Evolutionary conservation across 2,329 filamentous ascomycete species (phyloP).

Genomic region (Aspergillus arachidicola): DNA sequence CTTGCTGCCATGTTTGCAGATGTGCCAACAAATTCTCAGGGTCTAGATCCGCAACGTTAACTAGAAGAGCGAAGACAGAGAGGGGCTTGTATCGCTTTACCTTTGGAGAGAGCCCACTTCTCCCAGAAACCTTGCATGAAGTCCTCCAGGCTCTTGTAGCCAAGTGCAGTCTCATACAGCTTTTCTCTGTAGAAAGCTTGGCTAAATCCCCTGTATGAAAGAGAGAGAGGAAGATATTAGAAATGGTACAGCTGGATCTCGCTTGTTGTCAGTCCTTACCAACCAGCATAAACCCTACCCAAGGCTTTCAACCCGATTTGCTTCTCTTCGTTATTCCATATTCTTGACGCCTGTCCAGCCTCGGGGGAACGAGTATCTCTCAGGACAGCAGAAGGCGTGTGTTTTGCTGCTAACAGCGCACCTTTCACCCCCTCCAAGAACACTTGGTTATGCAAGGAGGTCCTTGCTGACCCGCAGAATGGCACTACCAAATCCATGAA

Average conservation of each 20-base stretch:
- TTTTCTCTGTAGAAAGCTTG: conserved; percentile 76
- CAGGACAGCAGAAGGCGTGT: conserved; percentile 55
- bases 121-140: conserved; percentile 80
- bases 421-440: conserved; percentile 68
- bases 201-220: conserved; percentile 65
- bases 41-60: conserved; percentile 45
- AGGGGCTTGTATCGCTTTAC: conserved; percentile 31
- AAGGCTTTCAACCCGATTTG: conserved; percentile 68
- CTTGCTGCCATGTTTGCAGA: conserved; percentile 78
- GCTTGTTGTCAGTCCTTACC: conserved; percentile 35
- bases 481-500: conserved; percentile 68
- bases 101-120: conserved; percentile 69
- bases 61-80: neutral
- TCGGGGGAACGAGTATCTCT: conserved; percentile 48
- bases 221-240: neutral
- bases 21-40: conserved; percentile 75
- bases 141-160: conserved; percentile 69
- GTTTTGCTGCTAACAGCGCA: conserved; percentile 61
- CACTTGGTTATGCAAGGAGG: conserved; percentile 68
- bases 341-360: conserved; percentile 42
- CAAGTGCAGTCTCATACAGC: conserved; percentile 66
- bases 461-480: conserved; percentile 68
- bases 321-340: conserved; percentile 58
- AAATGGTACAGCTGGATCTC: neutral
- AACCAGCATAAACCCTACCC: conserved; percentile 75